Base-by-base conservation (phyloP, 352 stramenopile genomes). In the Pythium myriotylum region DNA sequence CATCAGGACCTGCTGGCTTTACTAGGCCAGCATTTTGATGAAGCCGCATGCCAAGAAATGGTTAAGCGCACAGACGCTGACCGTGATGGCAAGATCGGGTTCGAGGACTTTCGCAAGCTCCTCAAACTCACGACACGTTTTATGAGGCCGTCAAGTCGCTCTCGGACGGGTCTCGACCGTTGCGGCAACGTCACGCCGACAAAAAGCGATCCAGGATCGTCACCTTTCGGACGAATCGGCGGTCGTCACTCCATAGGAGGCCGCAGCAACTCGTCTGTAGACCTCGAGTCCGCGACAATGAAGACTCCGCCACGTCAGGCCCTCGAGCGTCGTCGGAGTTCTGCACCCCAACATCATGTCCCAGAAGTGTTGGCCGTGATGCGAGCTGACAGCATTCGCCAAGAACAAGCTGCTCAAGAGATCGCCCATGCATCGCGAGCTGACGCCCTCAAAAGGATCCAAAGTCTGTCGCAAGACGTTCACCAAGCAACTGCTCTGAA, bases 101-200 rank as follows among this genome's bases (percentile, higher is more conserved):
- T 84, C 24, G 70, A 86, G 2, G 83, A 92, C 59, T 92, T 91
- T 53, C 67, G 67, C 33, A 88, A 86, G 26, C 81, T 92, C 68
- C 72, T 92, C 60, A 85, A 81, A 58, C 57, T 72, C 2, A 68
- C 70, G 0, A 57, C 58, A 0, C 69, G 57, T 16, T 63, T 64
- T 8, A 37, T 51, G 37, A 46, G 56, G 13, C 14, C 24, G 23
- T 35, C 68, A 60, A 19, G 51, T 47, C 45, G 54, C 43, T 20
- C 20, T 20, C 45, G 45, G 8, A n/a, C 16, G 23, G 33, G 56
- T 12, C 14, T 46, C 5, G 13, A 45, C 24, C 41, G 20, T 4
- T 22, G 42, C 13, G 60, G 53, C 26, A 63, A 68, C 35, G 23
- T 50, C 22, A 67, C 41, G 26, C 45, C 54, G 17, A 59, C 64